Evolutionary conservation across 1,284 basidiomycete species (phyloP).

Genomic region (Coniferiporia weirii): DNA sequence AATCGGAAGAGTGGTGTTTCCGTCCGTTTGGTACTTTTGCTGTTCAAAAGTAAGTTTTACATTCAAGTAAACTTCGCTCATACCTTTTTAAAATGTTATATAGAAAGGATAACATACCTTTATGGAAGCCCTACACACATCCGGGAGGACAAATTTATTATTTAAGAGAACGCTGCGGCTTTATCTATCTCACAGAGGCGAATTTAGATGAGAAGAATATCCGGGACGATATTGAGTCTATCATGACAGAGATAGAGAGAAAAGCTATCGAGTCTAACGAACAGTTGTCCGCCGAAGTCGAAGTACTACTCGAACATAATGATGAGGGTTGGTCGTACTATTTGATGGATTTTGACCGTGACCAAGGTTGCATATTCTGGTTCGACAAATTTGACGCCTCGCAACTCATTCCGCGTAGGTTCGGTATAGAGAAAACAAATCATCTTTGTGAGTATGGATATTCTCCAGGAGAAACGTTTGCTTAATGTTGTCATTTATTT

Average conservation of each 20-base stretch:
- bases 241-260: neutral
- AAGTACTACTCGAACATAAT: conserved; percentile 4
- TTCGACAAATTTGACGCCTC: conserved; percentile 1
- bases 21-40: neutral
- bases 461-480: neutral
- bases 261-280: neutral
- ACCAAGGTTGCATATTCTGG: conserved; percentile 6
- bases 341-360: conserved; percentile 4
- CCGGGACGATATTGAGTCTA: neutral
- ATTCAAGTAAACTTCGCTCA: neutral
- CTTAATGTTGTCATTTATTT: neutral
- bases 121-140: conserved; percentile 2
- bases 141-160: conserved; percentile 9
- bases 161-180: neutral
- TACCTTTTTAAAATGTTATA: neutral
- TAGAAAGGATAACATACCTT: neutral
- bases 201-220: neutral
- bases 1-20: neutral
- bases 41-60: neutral
- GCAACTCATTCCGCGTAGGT: neutral
- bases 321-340: conserved; percentile 12
- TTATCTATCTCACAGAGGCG: conserved; percentile 7
- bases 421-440: neutral
- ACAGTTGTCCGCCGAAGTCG: neutral
- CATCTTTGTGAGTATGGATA: neutral